A percentile compares a stretch with the other conserved stretches of the same genome.
Evolutionary conservation across 768 basidiomycete genomes (phyloP).

Genomic region (Lentinus tigrinus): DNA sequence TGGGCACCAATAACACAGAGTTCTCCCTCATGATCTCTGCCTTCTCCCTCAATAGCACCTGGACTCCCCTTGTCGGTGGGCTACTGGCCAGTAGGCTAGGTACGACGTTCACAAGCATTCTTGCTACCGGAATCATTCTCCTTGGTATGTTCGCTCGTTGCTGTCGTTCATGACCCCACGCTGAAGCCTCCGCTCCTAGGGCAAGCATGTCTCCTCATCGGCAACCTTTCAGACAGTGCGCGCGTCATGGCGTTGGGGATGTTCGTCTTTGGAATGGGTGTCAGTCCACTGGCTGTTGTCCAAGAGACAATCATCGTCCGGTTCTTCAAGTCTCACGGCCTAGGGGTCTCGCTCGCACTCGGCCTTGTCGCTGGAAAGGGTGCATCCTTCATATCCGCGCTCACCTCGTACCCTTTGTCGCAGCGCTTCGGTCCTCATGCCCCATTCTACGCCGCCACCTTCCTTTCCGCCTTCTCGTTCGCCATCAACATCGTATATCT

Average conservation of each 20-base stretch:
- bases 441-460: slow-evolving; percentile 70
- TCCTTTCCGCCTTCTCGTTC: slow-evolving; percentile 65
- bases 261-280: slow-evolving; percentile 77
- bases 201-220: slow-evolving; percentile 63
- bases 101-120: slow-evolving; percentile 67
- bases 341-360: slow-evolving; percentile 78
- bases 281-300: slow-evolving; percentile 78
- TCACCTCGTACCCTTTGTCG: slow-evolving; percentile 75
- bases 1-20: slow-evolving; percentile 75
- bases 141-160: slow-evolving; percentile 37
- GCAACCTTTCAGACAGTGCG: slow-evolving; percentile 60
- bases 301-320: slow-evolving; percentile 86
- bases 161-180: not conserved
- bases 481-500: slow-evolving; percentile 69
- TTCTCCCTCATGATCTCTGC: slow-evolving; percentile 78
- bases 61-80: slow-evolving; percentile 80
- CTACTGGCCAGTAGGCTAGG: slow-evolving; percentile 68
- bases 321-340: slow-evolving; percentile 73
- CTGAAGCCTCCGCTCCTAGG: slow-evolving; percentile 35
- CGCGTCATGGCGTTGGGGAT: slow-evolving; percentile 72
- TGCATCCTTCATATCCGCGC: slow-evolving; percentile 72
- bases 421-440: slow-evolving; percentile 65
- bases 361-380: slow-evolving; percentile 82
- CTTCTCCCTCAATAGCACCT: slow-evolving; percentile 69
- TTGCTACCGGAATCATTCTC: slow-evolving; percentile 74